Evolutionary conservation across 2,329 filamentous ascomycete species (phyloP).

Genomic region (Venturia oleaginea): DNA sequence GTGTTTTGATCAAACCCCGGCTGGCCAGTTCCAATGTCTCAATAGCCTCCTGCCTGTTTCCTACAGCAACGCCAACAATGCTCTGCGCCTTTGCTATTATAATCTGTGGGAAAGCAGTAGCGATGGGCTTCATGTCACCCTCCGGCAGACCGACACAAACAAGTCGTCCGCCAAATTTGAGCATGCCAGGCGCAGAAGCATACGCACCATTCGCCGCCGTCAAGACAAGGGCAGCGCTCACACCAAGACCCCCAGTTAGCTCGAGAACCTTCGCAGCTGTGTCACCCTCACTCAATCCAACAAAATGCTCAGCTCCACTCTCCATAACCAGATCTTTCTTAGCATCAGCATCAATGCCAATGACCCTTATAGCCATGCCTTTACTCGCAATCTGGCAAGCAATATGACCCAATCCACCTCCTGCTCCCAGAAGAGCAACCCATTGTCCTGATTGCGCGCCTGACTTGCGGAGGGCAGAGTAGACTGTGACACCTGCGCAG

Average conservation of each 20-base stretch:
- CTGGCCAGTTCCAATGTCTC: slow-evolving; percentile 39
- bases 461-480: slow-evolving; percentile 54
- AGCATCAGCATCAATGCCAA: slow-evolving; percentile 55
- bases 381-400: slow-evolving; percentile 50
- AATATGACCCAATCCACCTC: slow-evolving; percentile 56
- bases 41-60: slow-evolving; percentile 38
- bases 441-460: slow-evolving; percentile 50
- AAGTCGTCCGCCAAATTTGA: slow-evolving; percentile 37
- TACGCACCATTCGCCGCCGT: slow-evolving; percentile 41
- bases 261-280: slow-evolving; percentile 47
- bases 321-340: slow-evolving; percentile 54
- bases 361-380: slow-evolving; percentile 56
- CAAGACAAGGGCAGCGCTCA: slow-evolving; percentile 50
- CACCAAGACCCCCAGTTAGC: slow-evolving; percentile 49
- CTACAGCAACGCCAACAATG: slow-evolving; percentile 39
- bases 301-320: slow-evolving; percentile 57
- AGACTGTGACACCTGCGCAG: slow-evolving; percentile 60
- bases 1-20: slow-evolving; percentile 38
- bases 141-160: slow-evolving; percentile 41
- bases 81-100: slow-evolving; percentile 34
- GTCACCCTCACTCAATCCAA: slow-evolving; percentile 48
- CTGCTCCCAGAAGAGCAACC: slow-evolving; percentile 49
- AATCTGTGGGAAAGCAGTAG: slow-evolving; percentile 30
- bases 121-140: slow-evolving; percentile 37
- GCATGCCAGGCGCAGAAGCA: slow-evolving; percentile 29